These are phyloP conservation scores for Monosporascus sp. DNA, from an alignment of 2,329 filamentous ascomycete species.

Conservation along the genomic window DNA sequence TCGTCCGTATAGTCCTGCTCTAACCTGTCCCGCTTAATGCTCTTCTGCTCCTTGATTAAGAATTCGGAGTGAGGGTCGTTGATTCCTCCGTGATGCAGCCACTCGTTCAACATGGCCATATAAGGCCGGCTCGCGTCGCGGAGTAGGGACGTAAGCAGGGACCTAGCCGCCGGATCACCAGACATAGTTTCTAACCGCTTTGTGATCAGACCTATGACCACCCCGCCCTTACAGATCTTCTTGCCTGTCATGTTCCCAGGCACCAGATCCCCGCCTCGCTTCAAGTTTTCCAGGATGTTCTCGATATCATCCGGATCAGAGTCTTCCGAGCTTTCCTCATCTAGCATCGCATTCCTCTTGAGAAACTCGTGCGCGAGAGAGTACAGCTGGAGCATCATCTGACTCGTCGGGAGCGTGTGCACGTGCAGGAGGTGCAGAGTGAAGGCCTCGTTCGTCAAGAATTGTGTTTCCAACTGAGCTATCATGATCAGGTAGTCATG, in stretches of 20 bases:
- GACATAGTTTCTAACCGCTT: constrained; percentile 83
- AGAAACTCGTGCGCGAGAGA: constrained; percentile 81
- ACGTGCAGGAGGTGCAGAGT: constrained; percentile 91
- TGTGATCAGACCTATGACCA: constrained; percentile 83
- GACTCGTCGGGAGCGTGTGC: constrained; percentile 81
- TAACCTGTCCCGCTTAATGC: constrained; percentile 82
- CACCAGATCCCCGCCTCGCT: constrained; percentile 77
- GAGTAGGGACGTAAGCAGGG: constrained; percentile 74
- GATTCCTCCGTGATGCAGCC: constrained; percentile 94
- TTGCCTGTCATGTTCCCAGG: constrained; percentile 76
- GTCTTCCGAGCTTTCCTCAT: constrained; percentile 69
- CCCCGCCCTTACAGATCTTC: constrained; percentile 94
- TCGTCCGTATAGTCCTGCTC: constrained; percentile 98
- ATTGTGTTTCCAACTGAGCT: constrained; percentile 88
- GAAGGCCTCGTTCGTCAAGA: constrained; percentile 81
- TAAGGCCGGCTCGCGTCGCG: constrained; percentile 89
- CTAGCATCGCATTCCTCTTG: constrained; percentile 80
- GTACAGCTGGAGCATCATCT: constrained; percentile 89
- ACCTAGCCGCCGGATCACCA: constrained; percentile 82
- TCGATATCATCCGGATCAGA: constrained; percentile 81
- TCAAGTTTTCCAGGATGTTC: constrained; percentile 83
- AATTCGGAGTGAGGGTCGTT: constrained; percentile 93
- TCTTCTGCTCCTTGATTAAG: constrained; percentile 90
- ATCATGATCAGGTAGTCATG: constrained; percentile 93
- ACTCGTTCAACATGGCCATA: constrained; percentile 98